These are phyloP conservation scores for Rhizoclosmatium globosum DNA, from an alignment of 192 early-diverging fungal genomes.

Conservation along the genomic window DNA sequence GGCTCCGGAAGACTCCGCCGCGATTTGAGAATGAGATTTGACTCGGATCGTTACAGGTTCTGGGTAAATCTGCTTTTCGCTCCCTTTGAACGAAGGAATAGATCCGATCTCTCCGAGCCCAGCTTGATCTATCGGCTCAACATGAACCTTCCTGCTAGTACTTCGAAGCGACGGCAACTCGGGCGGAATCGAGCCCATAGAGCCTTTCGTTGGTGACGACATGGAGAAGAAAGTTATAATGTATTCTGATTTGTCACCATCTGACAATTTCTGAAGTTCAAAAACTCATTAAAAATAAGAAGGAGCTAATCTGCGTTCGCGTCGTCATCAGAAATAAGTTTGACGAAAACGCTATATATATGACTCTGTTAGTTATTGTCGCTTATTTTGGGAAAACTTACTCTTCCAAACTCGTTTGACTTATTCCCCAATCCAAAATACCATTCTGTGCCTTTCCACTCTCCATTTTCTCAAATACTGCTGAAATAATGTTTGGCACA, in stretches of 20 bases:
- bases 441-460: constrained; percentile 59
- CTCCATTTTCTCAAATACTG: constrained; percentile 70
- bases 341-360: constrained; percentile 20
- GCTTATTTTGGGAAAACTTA: background rate
- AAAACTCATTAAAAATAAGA: too few relatives aligned
- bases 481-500: constrained; percentile 48
- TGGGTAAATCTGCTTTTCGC: background rate
- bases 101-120: too few relatives aligned
- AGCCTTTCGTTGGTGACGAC: too few relatives aligned
- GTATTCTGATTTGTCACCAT: too few relatives aligned
- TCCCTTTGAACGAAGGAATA: background rate
- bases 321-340: constrained; percentile 33
- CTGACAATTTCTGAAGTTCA: too few relatives aligned
- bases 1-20: too few relatives aligned
- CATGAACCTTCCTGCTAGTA: too few relatives aligned
- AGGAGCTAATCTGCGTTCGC: constrained; percentile 29
- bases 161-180: too few relatives aligned
- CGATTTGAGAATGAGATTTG: too few relatives aligned
- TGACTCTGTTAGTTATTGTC: background rate
- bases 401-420: constrained; percentile 74
- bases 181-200: too few relatives aligned
- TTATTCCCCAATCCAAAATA: constrained; percentile 78
- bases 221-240: too few relatives aligned
- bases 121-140: too few relatives aligned
- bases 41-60: background rate